Conservation (phyloP, 2,329 filamentous ascomycete genomes). For the Alternaria brassicae region DNA sequence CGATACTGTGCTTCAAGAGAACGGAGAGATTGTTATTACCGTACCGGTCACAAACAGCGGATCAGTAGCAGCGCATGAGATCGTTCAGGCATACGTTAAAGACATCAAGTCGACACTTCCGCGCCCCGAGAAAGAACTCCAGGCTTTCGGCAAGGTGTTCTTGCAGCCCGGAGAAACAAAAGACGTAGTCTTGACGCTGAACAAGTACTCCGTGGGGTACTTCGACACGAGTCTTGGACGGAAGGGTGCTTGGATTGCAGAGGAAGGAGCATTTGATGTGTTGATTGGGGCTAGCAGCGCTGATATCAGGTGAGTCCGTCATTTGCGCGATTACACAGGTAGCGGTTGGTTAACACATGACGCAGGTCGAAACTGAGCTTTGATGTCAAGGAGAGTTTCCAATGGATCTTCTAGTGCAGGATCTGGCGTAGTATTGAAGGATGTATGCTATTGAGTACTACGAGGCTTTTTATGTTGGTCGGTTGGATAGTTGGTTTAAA, state of each 20-base stretch:
- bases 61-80: constrained; percentile 64
- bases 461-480: constrained; percentile 8
- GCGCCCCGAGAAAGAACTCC: constrained; percentile 73
- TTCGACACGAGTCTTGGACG: constrained; percentile 64
- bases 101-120: constrained; percentile 69
- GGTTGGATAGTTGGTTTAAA: too few species aligned
- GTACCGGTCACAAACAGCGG: constrained; percentile 66
- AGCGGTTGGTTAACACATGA: constrained; percentile 19
- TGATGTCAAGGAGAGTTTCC: constrained; percentile 69
- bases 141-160: constrained; percentile 64
- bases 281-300: constrained; percentile 67
- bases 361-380: constrained; percentile 60
- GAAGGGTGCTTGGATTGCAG: constrained; percentile 66
- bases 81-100: constrained; percentile 72
- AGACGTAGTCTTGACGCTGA: constrained; percentile 40
- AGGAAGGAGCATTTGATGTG: constrained; percentile 68
- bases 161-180: constrained; percentile 49
- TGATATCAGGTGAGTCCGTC: constrained; percentile 65
- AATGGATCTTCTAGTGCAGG: constrained; percentile 65
- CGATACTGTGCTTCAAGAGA: constrained; percentile 57
- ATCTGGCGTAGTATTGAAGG: not conserved
- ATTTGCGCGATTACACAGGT: not conserved
- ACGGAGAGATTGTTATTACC: constrained; percentile 55
- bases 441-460: not conserved
- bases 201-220: constrained; percentile 63